Evolutionary conservation across 352 stramenopile genomes (phyloP), one percentile per base, ranked within the genome.

Genomic region (Globisporangium mamillatum): DNA sequence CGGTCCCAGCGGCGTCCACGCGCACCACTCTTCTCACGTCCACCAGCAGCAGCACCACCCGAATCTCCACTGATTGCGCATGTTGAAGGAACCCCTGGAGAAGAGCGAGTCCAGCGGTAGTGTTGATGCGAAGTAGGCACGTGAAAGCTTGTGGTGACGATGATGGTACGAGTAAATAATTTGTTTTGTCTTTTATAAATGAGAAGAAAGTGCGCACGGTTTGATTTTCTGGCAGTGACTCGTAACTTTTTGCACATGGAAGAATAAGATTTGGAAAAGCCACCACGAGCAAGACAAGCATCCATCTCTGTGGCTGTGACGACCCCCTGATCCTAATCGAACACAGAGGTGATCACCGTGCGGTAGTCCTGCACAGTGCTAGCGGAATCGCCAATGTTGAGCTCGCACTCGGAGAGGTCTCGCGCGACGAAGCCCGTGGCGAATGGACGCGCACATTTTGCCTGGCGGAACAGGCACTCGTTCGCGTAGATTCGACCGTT

Each of bases 401-500:
- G 24, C 50, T 73, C 68, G 25, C 75, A 82, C 32, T 71, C 48
- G 14, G 41, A 61, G 20, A 82, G 38, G 46, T 79, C 71, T 16
- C 38, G 61, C 2, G 62, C 65, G 1, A 34, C 29, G 10, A 79
- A 73, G 27, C 64, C 66, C 16, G 64, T 52, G 5, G 34, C 44
- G 14, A 64, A 58, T n/a, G 59, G 38, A 25, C 78, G 78, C 6
- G 71, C 68, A 14, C 79, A 90, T 32, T 80, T 77, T 1, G 82
- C 82, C 25, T 82, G 69, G 3, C 76, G 77, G 53, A 88, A 90
- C 1, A 81, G 53, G 46, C 80, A 90, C 18, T 84, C 75, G 68
- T 88, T 90, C 4, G 70, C 75, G 61, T 88, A 89, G 12, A 89
- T 38, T 22, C 77, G 38, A 53, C 80, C 80, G 54, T 78, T 88